Evolutionary conservation across 352 stramenopile species (phyloP).

Genomic region (Phytopythium kandeliae): DNA sequence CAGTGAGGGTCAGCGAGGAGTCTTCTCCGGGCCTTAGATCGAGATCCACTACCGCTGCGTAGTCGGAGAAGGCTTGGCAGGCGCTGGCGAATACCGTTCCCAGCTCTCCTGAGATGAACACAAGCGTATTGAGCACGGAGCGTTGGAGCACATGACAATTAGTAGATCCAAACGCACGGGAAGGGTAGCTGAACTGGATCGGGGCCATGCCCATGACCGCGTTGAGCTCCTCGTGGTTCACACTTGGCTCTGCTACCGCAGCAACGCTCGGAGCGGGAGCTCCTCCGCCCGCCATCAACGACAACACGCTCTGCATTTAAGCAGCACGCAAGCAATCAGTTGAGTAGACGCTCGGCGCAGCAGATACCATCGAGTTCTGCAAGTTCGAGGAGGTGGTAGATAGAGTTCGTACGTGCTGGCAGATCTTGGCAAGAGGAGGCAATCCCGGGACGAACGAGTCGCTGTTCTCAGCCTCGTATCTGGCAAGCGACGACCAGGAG

Average conservation of each 20-base stretch:
- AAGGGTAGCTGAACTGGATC: slow-evolving; percentile 58
- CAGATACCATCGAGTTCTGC: not conserved
- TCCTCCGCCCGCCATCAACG: slow-evolving; percentile 34
- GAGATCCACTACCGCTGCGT: slow-evolving; percentile 40
- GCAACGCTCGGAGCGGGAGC: slow-evolving; percentile 16
- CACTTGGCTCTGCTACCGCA: slow-evolving; percentile 11
- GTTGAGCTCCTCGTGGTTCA: slow-evolving; percentile 38
- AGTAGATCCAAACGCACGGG: slow-evolving; percentile 11
- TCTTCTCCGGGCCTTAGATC: no score
- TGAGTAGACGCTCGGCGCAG: no score
- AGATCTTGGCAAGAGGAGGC: slow-evolving; percentile 7
- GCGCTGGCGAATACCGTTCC: slow-evolving; percentile 42
- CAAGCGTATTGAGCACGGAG: not conserved
- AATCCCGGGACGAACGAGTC: slow-evolving; percentile 1
- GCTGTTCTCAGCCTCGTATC: not conserved
- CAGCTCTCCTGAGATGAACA: slow-evolving; percentile 24
- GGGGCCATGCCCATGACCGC: slow-evolving; percentile 29
- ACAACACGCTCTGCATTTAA: slow-evolving; percentile 45
- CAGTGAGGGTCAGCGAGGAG: not conserved
- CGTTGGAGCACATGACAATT: not conserved
- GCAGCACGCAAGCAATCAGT: no score
- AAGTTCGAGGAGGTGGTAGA: not conserved
- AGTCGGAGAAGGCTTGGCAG: slow-evolving; percentile 63
- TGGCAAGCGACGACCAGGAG: slow-evolving; percentile 27
- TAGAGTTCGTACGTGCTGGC: slow-evolving; percentile 38